phyloP scores from a whole-genome alignment of 768 basidiomycete genomes.

The Kwoniella sp. region DNA sequence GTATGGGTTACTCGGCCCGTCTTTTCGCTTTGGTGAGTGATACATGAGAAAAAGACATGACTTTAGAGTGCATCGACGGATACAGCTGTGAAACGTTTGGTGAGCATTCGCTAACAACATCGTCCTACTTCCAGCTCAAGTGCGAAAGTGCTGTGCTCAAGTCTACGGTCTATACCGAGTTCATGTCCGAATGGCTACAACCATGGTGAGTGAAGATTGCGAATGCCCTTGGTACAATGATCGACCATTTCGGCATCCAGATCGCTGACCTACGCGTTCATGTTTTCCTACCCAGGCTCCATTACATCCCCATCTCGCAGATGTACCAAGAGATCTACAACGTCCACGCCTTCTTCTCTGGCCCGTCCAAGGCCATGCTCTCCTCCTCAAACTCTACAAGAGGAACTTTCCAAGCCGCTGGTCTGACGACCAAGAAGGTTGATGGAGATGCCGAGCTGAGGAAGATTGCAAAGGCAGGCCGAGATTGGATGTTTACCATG shows the following conservation, averaged over 20 bases:
- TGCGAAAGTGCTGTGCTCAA: slow-evolving; percentile 87
- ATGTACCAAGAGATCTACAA: slow-evolving; percentile 92
- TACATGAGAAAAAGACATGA: too few relatives aligned
- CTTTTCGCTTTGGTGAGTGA: slow-evolving; percentile 62
- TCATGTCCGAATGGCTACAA: slow-evolving; percentile 84
- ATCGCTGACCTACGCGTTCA: not conserved
- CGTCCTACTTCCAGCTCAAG: slow-evolving; percentile 61
- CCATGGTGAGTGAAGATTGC: slow-evolving; percentile 64
- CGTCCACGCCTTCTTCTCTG: slow-evolving; percentile 88
- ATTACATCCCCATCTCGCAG: slow-evolving; percentile 88
- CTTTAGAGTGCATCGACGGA: too few relatives aligned
- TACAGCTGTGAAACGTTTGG: too few relatives aligned
- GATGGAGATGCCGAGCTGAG: slow-evolving; percentile 74
- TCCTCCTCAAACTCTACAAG: slow-evolving; percentile 62
- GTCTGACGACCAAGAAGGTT: slow-evolving; percentile 51
- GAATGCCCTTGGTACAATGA: not conserved
- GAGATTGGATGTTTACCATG: slow-evolving; percentile 84
- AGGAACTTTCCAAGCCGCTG: slow-evolving; percentile 48
- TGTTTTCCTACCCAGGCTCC: slow-evolving; percentile 61
- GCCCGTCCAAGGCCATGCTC: slow-evolving; percentile 68
- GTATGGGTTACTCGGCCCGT: slow-evolving; percentile 90
- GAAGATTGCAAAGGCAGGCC: slow-evolving; percentile 87
- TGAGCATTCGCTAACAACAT: not conserved
- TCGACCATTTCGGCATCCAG: not conserved
- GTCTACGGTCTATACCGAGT: slow-evolving; percentile 87